Conservation (phyloP, 768 basidiomycete genomes). For the Mrakia gelida region DNA sequence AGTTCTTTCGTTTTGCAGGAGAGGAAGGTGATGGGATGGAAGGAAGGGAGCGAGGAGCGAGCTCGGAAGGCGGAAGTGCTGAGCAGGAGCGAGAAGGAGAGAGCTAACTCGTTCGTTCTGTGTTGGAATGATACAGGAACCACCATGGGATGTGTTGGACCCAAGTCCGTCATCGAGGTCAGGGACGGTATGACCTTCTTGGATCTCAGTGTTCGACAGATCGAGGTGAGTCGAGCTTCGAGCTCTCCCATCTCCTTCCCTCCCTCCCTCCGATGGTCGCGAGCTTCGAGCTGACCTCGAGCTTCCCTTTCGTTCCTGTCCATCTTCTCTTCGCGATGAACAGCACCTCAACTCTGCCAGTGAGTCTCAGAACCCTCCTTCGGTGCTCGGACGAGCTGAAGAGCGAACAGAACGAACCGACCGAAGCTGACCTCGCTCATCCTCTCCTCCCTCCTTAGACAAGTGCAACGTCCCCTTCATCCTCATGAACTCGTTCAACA, state of each 20-base stretch:
- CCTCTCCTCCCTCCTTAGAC: slow-evolving; percentile 36
- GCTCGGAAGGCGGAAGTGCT: not conserved
- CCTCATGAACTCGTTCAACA: slow-evolving; percentile 99
- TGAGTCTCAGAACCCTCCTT: not conserved
- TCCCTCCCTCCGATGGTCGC: too few relatives aligned
- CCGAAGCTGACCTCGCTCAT: slow-evolving; percentile 13
- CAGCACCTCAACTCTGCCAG: slow-evolving; percentile 75
- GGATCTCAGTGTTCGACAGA: slow-evolving; percentile 87
- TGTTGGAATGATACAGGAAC: not conserved
- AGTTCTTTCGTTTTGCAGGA: slow-evolving; percentile 54
- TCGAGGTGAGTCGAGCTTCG: slow-evolving; percentile 55
- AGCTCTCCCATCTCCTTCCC: not conserved
- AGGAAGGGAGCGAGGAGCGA: slow-evolving; percentile 32
- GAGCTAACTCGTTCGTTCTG: not conserved
- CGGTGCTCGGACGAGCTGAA: not conserved
- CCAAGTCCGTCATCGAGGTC: slow-evolving; percentile 89
- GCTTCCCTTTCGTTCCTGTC: not conserved
- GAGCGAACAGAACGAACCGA: too few relatives aligned
- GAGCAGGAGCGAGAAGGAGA: not conserved
- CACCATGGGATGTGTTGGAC: slow-evolving; percentile 56
- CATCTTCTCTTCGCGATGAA: not conserved
- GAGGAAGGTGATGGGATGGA: slow-evolving; percentile 52
- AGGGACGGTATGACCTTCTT: slow-evolving; percentile 97
- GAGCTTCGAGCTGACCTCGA: not conserved
- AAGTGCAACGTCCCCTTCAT: slow-evolving; percentile 91